A percentile compares a stretch with the other conserved stretches of the same genome.
Conservation (phyloP, 176 grass and related monocot genomes). For the Aechmea fasciata region DNA sequence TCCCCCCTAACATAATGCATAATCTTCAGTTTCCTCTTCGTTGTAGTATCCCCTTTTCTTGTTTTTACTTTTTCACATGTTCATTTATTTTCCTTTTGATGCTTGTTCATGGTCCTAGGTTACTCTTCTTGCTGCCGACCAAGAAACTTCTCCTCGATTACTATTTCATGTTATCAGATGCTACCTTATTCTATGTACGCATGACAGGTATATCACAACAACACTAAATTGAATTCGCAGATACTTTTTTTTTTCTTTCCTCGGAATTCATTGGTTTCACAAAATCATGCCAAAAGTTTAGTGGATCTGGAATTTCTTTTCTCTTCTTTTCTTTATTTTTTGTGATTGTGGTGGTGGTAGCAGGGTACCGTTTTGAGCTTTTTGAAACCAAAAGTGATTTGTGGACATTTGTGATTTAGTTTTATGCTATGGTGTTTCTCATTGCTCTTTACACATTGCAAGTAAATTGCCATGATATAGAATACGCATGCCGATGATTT, state of each 20-base stretch:
- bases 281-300: too few relatives aligned
- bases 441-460: not conserved
- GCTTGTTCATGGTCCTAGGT: not conserved
- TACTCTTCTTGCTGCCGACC: not conserved
- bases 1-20: not conserved
- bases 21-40: not conserved
- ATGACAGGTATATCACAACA: not conserved
- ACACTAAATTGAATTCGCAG: not conserved
- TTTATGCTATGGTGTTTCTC: not conserved
- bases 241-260: not conserved
- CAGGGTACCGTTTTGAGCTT: too few relatives aligned
- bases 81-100: not conserved
- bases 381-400: too few relatives aligned
- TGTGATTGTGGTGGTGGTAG: too few relatives aligned
- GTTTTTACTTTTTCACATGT: too few relatives aligned
- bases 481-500: not conserved
- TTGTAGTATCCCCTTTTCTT: too few relatives aligned
- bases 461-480: not conserved
- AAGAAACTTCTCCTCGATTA: constrained; percentile 7
- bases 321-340: too few relatives aligned
- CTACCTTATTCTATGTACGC: constrained; percentile 12
- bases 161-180: constrained; percentile 17
- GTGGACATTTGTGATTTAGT: too few relatives aligned
- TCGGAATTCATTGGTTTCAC: not conserved
- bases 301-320: too few relatives aligned